These are phyloP conservation scores for Mortierella sp. DNA, from an alignment of 371 early-diverging fungal genomes.

Conservation along the genomic window DNA sequence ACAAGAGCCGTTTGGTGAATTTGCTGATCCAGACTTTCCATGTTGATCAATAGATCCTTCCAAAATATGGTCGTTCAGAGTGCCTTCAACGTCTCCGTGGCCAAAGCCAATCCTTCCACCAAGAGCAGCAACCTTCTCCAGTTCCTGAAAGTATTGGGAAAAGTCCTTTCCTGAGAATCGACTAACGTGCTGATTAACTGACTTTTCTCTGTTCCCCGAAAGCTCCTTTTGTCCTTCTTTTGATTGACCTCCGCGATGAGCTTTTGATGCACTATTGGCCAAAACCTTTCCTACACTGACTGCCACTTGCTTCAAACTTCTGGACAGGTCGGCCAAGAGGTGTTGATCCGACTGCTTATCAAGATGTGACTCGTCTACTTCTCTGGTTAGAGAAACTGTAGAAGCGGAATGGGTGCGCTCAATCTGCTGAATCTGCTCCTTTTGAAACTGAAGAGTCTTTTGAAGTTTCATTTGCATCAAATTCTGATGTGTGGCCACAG, in stretches of 20 bases:
- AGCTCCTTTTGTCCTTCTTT: background rate
- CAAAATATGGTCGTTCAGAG: background rate
- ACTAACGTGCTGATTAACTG: background rate
- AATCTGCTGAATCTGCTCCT: conserved; percentile 44
- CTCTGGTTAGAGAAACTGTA: background rate
- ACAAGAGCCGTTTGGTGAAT: conserved; percentile 1
- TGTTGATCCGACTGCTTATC: conserved; percentile 6
- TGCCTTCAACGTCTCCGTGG: background rate
- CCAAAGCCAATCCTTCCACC: conserved; percentile 39
- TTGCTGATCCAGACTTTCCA: background rate
- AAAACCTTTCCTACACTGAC: conserved; percentile 46
- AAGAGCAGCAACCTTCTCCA: conserved; percentile 49
- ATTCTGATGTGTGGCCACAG: conserved; percentile 54
- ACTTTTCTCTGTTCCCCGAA: background rate
- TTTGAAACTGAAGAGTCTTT: conserved; percentile 45
- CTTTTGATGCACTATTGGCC: conserved; percentile 21
- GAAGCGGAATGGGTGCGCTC: conserved; percentile 21
- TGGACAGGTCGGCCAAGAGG: conserved; percentile 38
- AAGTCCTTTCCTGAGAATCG: conserved; percentile 36
- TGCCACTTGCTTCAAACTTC: conserved; percentile 49
- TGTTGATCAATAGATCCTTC: conserved; percentile 3
- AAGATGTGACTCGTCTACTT: background rate
- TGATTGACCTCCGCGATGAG: background rate
- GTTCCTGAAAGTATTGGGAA: conserved; percentile 42
- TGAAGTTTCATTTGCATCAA: conserved; percentile 51